Evolutionary conservation across 1,139 yeast species (phyloP).

Genomic region (Lodderomyces beijingensis): DNA sequence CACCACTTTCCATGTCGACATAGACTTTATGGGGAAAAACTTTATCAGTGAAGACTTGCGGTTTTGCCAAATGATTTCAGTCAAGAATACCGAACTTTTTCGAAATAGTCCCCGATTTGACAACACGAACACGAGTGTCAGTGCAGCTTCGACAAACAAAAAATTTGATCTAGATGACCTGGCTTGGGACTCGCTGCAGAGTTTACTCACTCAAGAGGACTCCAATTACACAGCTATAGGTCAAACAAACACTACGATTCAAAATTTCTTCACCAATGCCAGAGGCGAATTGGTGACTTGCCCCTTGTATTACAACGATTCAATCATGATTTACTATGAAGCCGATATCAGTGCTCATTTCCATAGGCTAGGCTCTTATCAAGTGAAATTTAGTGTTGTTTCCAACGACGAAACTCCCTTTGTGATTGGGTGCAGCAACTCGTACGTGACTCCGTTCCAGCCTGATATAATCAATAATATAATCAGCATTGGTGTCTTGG

Average conservation of each 20-base stretch:
- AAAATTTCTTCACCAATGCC: slow-evolving; percentile 21
- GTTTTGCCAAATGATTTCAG: slow-evolving; percentile 44
- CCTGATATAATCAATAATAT: slow-evolving; percentile 26
- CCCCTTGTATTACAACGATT: slow-evolving; percentile 40
- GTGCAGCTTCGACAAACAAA: too few relatives aligned
- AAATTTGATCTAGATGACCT: neutral
- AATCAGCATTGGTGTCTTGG: slow-evolving; percentile 38
- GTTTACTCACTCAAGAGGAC: neutral
- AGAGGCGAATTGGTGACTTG: slow-evolving; percentile 32
- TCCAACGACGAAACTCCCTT: slow-evolving; percentile 31
- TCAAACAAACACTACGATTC: slow-evolving; percentile 11
- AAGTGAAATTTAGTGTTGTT: slow-evolving; percentile 34
- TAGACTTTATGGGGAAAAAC: slow-evolving; percentile 41
- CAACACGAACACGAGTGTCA: too few relatives aligned
- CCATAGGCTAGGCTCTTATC: slow-evolving; percentile 41
- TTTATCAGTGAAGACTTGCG: slow-evolving; percentile 36
- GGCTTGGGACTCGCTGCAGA: neutral
- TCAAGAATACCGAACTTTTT: slow-evolving; percentile 29
- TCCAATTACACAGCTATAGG: too few relatives aligned
- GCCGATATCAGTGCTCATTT: slow-evolving; percentile 31
- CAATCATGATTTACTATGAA: slow-evolving; percentile 35
- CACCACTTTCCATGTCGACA: slow-evolving; percentile 46
- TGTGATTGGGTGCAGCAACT: slow-evolving; percentile 44
- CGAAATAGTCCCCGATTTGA: slow-evolving; percentile 21
- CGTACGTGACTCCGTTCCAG: slow-evolving; percentile 49